phyloP scores from a whole-genome alignment of 2,329 filamentous ascomycete species.

The Colletotrichum filicis region DNA sequence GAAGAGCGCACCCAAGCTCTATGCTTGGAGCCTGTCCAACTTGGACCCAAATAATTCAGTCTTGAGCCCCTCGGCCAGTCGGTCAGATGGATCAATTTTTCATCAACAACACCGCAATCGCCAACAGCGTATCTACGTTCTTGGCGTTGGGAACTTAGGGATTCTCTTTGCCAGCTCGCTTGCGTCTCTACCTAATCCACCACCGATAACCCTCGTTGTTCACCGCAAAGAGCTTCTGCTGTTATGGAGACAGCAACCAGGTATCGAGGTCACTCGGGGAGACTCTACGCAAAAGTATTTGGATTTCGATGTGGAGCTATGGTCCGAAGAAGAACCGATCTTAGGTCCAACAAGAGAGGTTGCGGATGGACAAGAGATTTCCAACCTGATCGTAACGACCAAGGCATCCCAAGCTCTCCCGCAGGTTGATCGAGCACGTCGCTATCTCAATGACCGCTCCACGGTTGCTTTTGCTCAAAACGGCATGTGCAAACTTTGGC shows the following conservation, averaged over 20 bases:
- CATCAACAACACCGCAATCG: neutral
- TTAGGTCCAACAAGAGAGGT: slow-evolving; percentile 53
- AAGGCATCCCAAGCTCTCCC: slow-evolving; percentile 78
- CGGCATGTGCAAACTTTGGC: slow-evolving; percentile 79
- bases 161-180: slow-evolving; percentile 81
- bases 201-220: slow-evolving; percentile 84
- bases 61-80: neutral
- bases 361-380: slow-evolving; percentile 58
- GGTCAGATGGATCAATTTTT: neutral
- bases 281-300: slow-evolving; percentile 45
- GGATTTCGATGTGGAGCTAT: slow-evolving; percentile 64
- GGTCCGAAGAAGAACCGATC: slow-evolving; percentile 57
- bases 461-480: slow-evolving; percentile 89
- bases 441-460: slow-evolving; percentile 71
- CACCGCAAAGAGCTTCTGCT: slow-evolving; percentile 66
- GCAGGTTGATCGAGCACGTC: slow-evolving; percentile 67
- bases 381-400: slow-evolving; percentile 81
- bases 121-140: slow-evolving; percentile 73
- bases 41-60: slow-evolving; percentile 29
- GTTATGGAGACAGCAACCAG: slow-evolving; percentile 56
- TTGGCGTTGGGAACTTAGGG: slow-evolving; percentile 86
- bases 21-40: slow-evolving; percentile 48
- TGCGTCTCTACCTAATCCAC: slow-evolving; percentile 66
- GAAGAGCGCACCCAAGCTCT: slow-evolving; percentile 45
- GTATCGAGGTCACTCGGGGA: slow-evolving; percentile 56